These are phyloP conservation scores for Mucor irregularis DNA, from an alignment of 371 early-diverging fungal genomes.

Conservation along the genomic window DNA sequence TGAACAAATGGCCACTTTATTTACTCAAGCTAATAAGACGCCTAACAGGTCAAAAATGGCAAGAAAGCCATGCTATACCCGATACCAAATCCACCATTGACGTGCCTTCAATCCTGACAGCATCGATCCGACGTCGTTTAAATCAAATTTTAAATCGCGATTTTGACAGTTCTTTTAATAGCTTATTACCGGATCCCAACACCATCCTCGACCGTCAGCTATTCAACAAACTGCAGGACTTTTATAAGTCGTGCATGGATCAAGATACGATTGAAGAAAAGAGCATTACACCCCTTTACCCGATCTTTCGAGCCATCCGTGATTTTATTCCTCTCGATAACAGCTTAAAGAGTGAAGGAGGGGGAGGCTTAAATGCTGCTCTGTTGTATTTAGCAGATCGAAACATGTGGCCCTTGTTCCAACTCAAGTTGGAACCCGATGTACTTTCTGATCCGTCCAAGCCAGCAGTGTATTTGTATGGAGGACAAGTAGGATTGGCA, in stretches of 20 bases:
- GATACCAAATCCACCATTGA: conserved; percentile 29
- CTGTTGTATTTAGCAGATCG: conserved; percentile 15
- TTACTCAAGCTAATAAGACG: background rate
- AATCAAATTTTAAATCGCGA: conserved; percentile 22
- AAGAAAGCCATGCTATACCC: conserved; percentile 24
- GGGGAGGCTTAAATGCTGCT: background rate
- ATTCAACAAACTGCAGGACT: conserved; percentile 41
- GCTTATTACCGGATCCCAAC: conserved; percentile 34
- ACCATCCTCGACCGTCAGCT: conserved; percentile 41
- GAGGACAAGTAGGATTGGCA: conserved; percentile 49
- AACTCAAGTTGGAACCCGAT: conserved; percentile 26
- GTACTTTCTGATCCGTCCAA: background rate
- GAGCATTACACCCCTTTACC: conserved; percentile 39
- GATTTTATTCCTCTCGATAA: background rate
- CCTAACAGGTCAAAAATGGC: conserved; percentile 40
- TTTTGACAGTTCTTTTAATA: background rate
- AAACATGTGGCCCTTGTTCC: conserved; percentile 36
- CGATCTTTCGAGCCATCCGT: conserved; percentile 37
- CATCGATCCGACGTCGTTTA: conserved; percentile 11
- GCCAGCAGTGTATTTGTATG: conserved; percentile 35
- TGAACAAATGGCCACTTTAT: background rate
- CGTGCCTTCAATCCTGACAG: background rate
- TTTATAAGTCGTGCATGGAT: conserved; percentile 59
- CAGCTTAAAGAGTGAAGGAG: too few species aligned
- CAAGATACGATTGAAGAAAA: conserved; percentile 27